These are phyloP conservation scores for Saussurea involucrata DNA, from an alignment of 129 eudicot species.

Conservation along the genomic window DNA sequence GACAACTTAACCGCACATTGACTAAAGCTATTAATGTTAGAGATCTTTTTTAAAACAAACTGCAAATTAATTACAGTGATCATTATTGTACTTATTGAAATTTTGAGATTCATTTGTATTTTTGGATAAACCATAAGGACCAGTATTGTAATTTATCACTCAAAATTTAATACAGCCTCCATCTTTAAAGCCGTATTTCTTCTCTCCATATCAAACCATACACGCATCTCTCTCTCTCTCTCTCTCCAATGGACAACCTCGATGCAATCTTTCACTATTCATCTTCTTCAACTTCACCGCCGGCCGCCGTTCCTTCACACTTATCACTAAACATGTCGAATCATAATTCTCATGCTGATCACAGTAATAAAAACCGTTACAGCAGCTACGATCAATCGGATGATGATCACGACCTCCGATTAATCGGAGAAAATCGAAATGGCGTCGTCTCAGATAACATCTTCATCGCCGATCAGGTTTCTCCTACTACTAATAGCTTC, in stretches of 20 bases:
- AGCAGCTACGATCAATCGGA: constrained; percentile 1
- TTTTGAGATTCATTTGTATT: background rate
- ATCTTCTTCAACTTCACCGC: background rate
- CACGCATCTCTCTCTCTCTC: background rate
- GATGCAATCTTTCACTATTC: constrained; percentile 7
- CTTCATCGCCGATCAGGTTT: background rate
- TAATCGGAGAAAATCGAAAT: constrained; percentile 2
- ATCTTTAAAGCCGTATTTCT: background rate
- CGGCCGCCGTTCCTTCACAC: background rate
- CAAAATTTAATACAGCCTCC: constrained; percentile 3
- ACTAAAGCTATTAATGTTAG: background rate
- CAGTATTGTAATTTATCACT: background rate
- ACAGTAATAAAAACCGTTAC: background rate
- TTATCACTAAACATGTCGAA: constrained; percentile 10
- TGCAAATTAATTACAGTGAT: no score
- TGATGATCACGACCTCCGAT: constrained; percentile 1
- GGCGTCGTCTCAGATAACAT: background rate
- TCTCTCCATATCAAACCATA: background rate
- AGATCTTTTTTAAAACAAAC: no score
- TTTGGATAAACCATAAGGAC: background rate
- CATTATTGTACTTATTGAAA: no score
- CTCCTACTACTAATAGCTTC: constrained; percentile 5
- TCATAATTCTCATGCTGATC: constrained; percentile 8
- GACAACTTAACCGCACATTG: background rate
- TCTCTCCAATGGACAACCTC: constrained; percentile 8